Evolutionary conservation across 768 basidiomycete genomes (phyloP).

Genomic region (Phanerodontia chrysosporium): DNA sequence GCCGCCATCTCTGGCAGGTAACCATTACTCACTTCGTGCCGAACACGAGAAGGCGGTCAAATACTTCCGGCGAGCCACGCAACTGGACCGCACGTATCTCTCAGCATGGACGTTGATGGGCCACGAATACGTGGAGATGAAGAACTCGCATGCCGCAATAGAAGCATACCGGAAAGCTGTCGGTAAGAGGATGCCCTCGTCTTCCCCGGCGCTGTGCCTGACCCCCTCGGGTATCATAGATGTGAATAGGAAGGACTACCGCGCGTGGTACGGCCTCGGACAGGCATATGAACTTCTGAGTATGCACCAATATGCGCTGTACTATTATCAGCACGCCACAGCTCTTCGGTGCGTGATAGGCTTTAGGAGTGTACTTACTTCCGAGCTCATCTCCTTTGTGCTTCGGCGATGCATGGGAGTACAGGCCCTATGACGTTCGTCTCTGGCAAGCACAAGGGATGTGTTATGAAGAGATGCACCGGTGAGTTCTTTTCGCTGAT

Average conservation of each 20-base stretch:
- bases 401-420: not conserved
- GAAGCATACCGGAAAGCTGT: conserved; percentile 96
- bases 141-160: conserved; percentile 98
- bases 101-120: conserved; percentile 99
- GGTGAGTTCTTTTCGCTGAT: conserved; percentile 36
- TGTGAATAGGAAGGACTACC: conserved; percentile 92
- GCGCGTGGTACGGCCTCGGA: conserved; percentile 98
- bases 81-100: conserved; percentile 90
- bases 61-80: conserved; percentile 92
- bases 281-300: conserved; percentile 96
- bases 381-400: not conserved
- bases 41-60: conserved; percentile 96
- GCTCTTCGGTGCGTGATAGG: conserved; percentile 63
- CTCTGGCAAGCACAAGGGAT: conserved; percentile 94
- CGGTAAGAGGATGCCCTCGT: conserved; percentile 54
- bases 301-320: conserved; percentile 94
- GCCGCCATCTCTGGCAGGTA: conserved; percentile 52
- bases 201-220: not conserved
- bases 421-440: conserved; percentile 90
- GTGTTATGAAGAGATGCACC: conserved; percentile 89
- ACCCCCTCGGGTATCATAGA: conserved; percentile 44
- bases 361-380: not conserved
- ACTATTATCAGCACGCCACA: conserved; percentile 96
- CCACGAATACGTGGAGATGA: conserved; percentile 98
- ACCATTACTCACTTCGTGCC: conserved; percentile 88